Evolutionary conservation across 1,284 basidiomycete species (phyloP), one percentile per base, ranked within the genome.

Genomic region (Cryptococcus sp.): DNA sequence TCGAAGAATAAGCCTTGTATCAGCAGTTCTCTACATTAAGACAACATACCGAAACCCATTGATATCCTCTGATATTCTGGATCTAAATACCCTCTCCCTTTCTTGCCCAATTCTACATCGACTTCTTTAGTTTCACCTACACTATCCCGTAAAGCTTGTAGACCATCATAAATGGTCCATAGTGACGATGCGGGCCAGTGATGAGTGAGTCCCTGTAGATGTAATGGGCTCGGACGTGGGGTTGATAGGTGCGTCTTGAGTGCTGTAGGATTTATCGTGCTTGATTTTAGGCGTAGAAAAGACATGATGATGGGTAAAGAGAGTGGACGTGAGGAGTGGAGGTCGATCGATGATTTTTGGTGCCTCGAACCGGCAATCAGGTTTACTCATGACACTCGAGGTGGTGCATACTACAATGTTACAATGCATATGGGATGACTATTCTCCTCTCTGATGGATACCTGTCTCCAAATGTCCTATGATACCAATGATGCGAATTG

Each of bases 401-500:
- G n/a, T n/a, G n/a, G n/a, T n/a, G n/a, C n/a, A n/a, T n/a, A n/a
- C n/a, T n/a, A n/a, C n/a, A n/a, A n/a, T n/a, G 36, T 34, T 25
- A 23, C 14, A 48, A 14, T 36, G 42, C 24, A 22, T 47, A 28
- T 24, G 22, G 24, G 39, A 90, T 74, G 25, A 85, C 80, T 2
- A 79, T 81, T 62, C 79, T 84, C 52, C 87, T 78, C 4, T 82
- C 77, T 46, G 76, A 78, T 0, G 87, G 86, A 65, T 87, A 90
- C 28, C 81, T 78, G 1, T 78, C 56, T n/a, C 60, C 78, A 67
- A 93, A 91, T 45, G 80, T 84, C 48, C 76, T 58, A 42, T 80
- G 80, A 72, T 93, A 92, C 91, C 91, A 93, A 56, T 63, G 64
- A 64, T 93, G 90, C 2, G 87, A 88, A 49, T 81, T 83, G 53